Percentiles rank a stretch among this genome's conserved stretches.
phyloP scores from a whole-genome alignment of 495 filamentous ascomycete species.

The Aspergillus campestris region DNA sequence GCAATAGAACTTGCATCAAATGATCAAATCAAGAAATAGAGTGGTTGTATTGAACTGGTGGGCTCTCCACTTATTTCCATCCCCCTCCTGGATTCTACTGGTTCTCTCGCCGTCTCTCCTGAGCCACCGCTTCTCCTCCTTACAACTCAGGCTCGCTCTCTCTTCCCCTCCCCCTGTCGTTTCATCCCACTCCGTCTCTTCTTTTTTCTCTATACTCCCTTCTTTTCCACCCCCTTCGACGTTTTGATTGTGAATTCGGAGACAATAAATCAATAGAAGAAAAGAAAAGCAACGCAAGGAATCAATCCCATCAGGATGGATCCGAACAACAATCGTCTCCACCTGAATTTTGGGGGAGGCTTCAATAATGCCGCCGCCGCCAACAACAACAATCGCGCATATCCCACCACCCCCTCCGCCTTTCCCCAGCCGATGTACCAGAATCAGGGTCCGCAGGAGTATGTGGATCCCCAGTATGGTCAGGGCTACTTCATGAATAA shows the following conservation, averaged over 20 bases:
- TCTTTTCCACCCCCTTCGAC: conserved; percentile 8
- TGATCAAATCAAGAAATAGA: not conserved
- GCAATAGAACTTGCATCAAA: not conserved
- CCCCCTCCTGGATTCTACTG: no score
- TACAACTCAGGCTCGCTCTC: not conserved
- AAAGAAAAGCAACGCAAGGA: no score
- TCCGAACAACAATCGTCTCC: conserved; percentile 51
- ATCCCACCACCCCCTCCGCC: conserved; percentile 93
- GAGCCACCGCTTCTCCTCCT: not conserved
- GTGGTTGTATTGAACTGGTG: not conserved
- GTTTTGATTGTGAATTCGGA: not conserved
- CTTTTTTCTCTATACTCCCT: conserved; percentile 7
- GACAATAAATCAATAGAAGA: no score
- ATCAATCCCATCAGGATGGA: conserved; percentile 32
- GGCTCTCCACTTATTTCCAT: no score
- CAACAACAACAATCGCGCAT: conserved; percentile 64
- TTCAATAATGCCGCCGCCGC: conserved; percentile 43
- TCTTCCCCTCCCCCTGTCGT: conserved; percentile 5
- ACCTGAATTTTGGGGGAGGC: conserved; percentile 63
- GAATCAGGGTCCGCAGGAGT: conserved; percentile 51
- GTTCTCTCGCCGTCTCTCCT: not conserved
- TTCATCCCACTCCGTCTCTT: conserved; percentile 16
- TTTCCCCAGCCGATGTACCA: conserved; percentile 86
- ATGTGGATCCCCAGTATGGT: conserved; percentile 41
- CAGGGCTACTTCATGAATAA: conserved; percentile 61